Conservation (phyloP, 495 filamentous ascomycete species). For the Aspergillus biplanus region DNA sequence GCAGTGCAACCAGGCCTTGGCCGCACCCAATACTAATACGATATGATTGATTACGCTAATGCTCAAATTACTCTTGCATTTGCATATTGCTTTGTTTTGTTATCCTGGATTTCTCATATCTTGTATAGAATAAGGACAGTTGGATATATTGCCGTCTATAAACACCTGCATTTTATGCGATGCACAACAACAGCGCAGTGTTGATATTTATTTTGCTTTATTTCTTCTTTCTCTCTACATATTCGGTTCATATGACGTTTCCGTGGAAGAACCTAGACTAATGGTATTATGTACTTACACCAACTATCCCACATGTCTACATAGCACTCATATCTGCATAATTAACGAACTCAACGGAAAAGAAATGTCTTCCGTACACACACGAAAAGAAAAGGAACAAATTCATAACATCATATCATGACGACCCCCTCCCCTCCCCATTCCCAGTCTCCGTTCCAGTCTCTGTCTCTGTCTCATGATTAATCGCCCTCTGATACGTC, state of each 20-base stretch:
- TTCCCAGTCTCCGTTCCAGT: too few species aligned
- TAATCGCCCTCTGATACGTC: constrained; percentile 27
- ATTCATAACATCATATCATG: constrained; percentile 6
- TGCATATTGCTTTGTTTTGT: constrained; percentile 8
- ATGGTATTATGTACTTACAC: neutral
- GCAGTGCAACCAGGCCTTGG: constrained; percentile 26
- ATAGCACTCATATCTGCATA: too few species aligned
- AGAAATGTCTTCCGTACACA: too few species aligned
- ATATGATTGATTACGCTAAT: neutral
- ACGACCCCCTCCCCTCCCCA: neutral
- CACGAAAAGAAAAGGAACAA: too few species aligned
- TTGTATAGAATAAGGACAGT: neutral
- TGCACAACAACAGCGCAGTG: too few species aligned
- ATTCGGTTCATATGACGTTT: neutral
- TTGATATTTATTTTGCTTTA: too few species aligned
- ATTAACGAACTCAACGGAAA: too few species aligned
- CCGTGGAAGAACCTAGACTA: neutral
- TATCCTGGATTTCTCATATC: constrained; percentile 8
- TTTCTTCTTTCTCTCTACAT: neutral
- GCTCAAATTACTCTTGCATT: neutral
- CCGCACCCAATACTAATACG: constrained; percentile 8
- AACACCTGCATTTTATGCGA: too few species aligned
- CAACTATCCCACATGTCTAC: too few species aligned
- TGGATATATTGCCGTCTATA: too few species aligned
- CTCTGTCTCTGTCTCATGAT: constrained; percentile 10